Evolutionary conservation across 2,329 filamentous ascomycete species (phyloP), one percentile per base, ranked within the genome.

Genomic region (Nemania abortiva): DNA sequence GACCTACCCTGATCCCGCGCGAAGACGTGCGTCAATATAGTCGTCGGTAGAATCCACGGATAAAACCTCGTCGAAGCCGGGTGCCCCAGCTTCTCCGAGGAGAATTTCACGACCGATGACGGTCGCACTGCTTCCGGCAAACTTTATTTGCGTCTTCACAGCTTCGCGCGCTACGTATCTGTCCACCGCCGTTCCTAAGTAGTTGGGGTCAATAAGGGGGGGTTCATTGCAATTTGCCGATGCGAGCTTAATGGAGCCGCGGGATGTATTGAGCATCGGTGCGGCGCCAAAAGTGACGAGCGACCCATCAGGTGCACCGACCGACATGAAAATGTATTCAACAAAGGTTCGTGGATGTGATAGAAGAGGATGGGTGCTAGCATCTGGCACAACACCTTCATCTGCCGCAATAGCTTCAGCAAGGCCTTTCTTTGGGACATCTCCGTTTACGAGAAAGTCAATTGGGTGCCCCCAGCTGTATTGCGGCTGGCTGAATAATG

Each of bases 371-470:
- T 82, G 70, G 0, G 64, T 75, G 66, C 75, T 29, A 58, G 79
- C 24, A 72, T 79, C 75, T 0, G 77, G 74, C 72, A 72, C 64
- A 54, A 74, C 53, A 2, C 78, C 80, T 37, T 81, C 79, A 22
- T 82, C 81, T 49, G 75, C 75, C 31, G 75, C 66, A 6, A 81
- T 79, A 2, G 79, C 81, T 15, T 70, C 66, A 5, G 66, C 69
- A 2, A 82, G 76, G 0, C 76, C 76, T 0, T 79, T 72, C 15
- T 73, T 74, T 9, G 73, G 66, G 2, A 81, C 71, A 22, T 71
- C 71, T 0, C 73, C 75, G 1, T 74, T 77, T 7, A 79, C 77
- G 13, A 81, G 74, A 72, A 81, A 84, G 70, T 84, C 81, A 53
- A 75, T 63, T 0, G 81, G 81, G 3, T 75, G 69, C 0, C 81